A percentile compares a stretch with the other conserved stretches of the same genome.
These are phyloP conservation scores for Botryosphaeria dothidea DNA, from an alignment of 2,329 filamentous ascomycete genomes.

Conservation along the genomic window DNA sequence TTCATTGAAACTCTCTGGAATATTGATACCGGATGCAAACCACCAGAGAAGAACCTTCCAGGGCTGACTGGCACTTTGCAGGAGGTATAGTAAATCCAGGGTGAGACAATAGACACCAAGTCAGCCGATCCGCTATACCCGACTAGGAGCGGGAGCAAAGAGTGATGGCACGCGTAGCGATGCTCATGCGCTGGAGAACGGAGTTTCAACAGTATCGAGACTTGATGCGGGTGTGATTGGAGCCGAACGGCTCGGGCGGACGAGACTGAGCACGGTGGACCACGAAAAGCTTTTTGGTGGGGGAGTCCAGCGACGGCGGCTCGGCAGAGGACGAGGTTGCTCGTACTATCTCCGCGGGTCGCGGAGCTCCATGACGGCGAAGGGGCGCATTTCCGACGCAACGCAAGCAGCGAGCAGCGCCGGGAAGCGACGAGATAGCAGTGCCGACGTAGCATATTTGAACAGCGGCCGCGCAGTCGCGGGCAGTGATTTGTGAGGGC, in stretches of 20 bases:
- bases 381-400: neutral
- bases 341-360: conserved; percentile 1
- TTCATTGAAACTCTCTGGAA: too few relatives aligned
- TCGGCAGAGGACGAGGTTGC: neutral
- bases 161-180: too few relatives aligned
- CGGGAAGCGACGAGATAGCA: neutral
- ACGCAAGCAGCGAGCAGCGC: neutral
- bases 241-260: too few relatives aligned
- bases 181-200: too few relatives aligned
- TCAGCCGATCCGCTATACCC: too few relatives aligned
- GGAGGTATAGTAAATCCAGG: neutral
- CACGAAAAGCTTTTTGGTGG: neutral
- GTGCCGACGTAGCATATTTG: neutral
- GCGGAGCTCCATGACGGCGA: neutral
- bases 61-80: neutral
- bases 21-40: too few relatives aligned
- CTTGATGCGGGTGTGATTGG: too few relatives aligned
- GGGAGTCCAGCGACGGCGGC: neutral
- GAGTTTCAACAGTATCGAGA: too few relatives aligned
- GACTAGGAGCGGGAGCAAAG: too few relatives aligned
- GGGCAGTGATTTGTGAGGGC: conserved; percentile 13
- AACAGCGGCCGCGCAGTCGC: neutral
- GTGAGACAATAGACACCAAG: too few relatives aligned
- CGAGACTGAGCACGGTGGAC: too few relatives aligned
- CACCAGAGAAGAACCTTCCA: neutral